Conservation (phyloP, 257 asterid species). For the Mentha longifolia region DNA sequence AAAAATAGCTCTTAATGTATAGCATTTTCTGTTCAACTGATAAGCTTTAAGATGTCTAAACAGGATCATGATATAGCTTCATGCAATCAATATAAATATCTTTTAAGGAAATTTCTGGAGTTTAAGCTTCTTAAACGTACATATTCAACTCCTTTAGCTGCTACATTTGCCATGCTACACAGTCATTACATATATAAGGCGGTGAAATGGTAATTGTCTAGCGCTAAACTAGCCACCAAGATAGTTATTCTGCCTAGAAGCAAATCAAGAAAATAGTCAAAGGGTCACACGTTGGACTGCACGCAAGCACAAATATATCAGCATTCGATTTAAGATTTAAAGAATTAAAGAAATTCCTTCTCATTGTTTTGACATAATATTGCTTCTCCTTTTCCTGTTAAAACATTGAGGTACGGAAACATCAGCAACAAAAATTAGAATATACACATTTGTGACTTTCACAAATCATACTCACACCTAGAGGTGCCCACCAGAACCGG, state of each 20-base stretch:
- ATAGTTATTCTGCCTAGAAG: not conserved
- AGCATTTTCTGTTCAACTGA: not conserved
- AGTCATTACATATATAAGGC: not conserved
- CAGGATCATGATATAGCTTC: not conserved
- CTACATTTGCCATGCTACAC: not conserved
- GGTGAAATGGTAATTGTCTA: not conserved
- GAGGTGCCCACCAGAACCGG: too few species aligned
- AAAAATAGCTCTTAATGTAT: not conserved
- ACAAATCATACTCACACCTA: not conserved
- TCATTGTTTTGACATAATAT: not conserved
- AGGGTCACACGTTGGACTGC: not conserved
- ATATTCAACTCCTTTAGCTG: not conserved
- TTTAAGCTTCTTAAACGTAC: not conserved
- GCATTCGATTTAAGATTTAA: not conserved
- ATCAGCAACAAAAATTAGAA: too few species aligned
- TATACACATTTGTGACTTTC: too few species aligned
- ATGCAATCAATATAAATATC: not conserved
- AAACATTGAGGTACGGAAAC: too few species aligned
- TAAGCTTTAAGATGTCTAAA: not conserved
- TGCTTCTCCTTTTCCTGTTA: not conserved
- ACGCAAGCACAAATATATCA: not conserved
- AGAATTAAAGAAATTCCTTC: too few species aligned
- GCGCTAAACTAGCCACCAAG: not conserved
- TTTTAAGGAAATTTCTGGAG: not conserved
- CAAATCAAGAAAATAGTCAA: not conserved